These are phyloP conservation scores for Stereum hirsutum DNA, from an alignment of 1,284 basidiomycete genomes.

Conservation along the genomic window DNA sequence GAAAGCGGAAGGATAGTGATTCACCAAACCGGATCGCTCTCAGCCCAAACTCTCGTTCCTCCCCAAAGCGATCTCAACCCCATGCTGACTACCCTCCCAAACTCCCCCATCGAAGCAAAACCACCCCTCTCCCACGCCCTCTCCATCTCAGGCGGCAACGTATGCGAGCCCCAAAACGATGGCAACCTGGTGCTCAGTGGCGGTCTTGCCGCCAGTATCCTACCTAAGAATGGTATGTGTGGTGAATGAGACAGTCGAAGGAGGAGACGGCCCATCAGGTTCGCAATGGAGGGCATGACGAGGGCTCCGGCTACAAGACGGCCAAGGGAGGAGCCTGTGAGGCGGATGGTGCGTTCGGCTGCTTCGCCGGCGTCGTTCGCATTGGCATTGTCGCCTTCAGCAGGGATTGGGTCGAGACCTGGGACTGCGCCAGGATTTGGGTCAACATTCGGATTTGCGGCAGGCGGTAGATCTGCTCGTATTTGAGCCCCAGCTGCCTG, in stretches of 20 bases:
- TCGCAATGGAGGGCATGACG: conserved; percentile 54
- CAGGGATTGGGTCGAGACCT: conserved; percentile 6
- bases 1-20: background rate
- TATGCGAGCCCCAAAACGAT: conserved; percentile 7
- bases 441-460: background rate
- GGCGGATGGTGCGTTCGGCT: conserved; percentile 46
- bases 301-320: conserved; percentile 58
- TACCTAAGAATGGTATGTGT: conserved; percentile 35
- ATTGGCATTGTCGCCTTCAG: conserved; percentile 14
- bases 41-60: conserved; percentile 50
- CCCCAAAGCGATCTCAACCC: conserved; percentile 39
- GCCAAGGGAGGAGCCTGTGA: conserved; percentile 50
- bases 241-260: conserved; percentile 38
- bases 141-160: too few relatives aligned
- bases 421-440: background rate
- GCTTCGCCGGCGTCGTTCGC: conserved; percentile 25
- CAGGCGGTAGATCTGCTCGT: too few relatives aligned
- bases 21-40: conserved; percentile 69
- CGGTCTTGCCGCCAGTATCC: conserved; percentile 44
- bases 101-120: too few relatives aligned
- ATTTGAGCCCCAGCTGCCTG: conserved; percentile 1
- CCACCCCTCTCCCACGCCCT: too few relatives aligned
- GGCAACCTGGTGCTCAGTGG: conserved; percentile 11
- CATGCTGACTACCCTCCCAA: conserved; percentile 13
- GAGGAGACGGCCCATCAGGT: conserved; percentile 51